Evolutionary conservation across 345 rosid species (phyloP).

Genomic region (Heritiera littoralis): DNA sequence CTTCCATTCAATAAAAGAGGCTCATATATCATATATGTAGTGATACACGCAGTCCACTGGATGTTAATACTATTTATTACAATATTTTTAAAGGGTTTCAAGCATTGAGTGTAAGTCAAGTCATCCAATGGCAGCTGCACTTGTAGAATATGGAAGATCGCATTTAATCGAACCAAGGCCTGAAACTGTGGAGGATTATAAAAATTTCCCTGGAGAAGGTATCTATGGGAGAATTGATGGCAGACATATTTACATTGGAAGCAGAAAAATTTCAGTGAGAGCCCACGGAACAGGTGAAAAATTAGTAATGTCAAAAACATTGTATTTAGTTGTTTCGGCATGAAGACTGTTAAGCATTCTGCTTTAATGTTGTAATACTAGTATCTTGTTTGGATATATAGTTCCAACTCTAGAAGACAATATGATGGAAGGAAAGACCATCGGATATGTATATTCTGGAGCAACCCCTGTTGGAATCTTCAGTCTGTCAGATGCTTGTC

Average conservation of each 20-base stretch:
- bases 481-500: slow-evolving; percentile 71
- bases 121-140: slow-evolving; percentile 88
- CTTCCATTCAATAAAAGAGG: not conserved
- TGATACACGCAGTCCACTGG: not conserved
- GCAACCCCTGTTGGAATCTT: slow-evolving; percentile 52
- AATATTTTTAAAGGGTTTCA: slow-evolving; percentile 61
- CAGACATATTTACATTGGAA: slow-evolving; percentile 64
- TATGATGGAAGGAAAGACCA: slow-evolving; percentile 49
- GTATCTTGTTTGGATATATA: slow-evolving; percentile 5
- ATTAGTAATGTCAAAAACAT: no score
- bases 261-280: slow-evolving; percentile 61
- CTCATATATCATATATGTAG: not conserved
- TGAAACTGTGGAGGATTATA: slow-evolving; percentile 63
- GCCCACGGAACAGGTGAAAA: slow-evolving; percentile 58
- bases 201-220: slow-evolving; percentile 90
- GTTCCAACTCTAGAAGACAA: slow-evolving; percentile 44
- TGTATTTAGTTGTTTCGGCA: no score
- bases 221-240: slow-evolving; percentile 76
- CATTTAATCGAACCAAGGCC: slow-evolving; percentile 70
- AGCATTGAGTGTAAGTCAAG: slow-evolving; percentile 89
- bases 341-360: not conserved
- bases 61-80: not conserved
- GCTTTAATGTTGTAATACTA: not conserved
- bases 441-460: slow-evolving; percentile 62
- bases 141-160: slow-evolving; percentile 64